phyloP scores from a whole-genome alignment of 192 early-diverging fungal genomes.

The Mortierella hygrophila region DNA sequence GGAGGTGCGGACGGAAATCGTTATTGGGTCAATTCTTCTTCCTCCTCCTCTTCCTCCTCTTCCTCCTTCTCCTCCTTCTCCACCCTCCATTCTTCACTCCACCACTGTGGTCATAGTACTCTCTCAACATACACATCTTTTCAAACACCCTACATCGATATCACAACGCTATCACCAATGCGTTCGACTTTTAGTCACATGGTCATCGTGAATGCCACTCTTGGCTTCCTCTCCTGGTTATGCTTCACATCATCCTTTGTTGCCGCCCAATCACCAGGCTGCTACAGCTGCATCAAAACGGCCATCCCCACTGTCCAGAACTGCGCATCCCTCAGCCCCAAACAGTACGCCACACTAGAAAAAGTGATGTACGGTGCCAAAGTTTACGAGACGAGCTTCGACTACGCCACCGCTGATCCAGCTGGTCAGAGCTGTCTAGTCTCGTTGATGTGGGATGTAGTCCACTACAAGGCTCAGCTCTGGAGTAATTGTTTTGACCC shows the following conservation, averaged over 20 bases:
- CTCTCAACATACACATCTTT: not conserved
- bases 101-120: not conserved
- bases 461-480: slow-evolving; percentile 31
- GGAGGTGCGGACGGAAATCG: not conserved
- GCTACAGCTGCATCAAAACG: slow-evolving; percentile 18
- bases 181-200: not conserved
- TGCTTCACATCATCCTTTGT: not conserved
- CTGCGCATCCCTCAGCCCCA: slow-evolving; percentile 11
- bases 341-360: slow-evolving; percentile 11
- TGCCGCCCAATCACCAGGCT: slow-evolving; percentile 29
- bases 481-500: slow-evolving; percentile 36
- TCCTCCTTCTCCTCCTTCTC: not conserved
- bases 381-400: not conserved
- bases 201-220: not conserved
- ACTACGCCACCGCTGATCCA: slow-evolving; percentile 9
- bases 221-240: not conserved
- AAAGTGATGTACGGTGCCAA: slow-evolving; percentile 19
- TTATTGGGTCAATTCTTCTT: not conserved
- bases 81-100: not conserved
- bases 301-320: slow-evolving; percentile 11
- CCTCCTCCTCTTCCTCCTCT: not conserved
- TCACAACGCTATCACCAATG: not conserved
- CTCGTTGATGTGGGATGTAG: slow-evolving; percentile 41
- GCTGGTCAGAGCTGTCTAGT: slow-evolving; percentile 10
- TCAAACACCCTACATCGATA: not conserved